These are phyloP conservation scores for Trichoderma sp. DNA, from an alignment of 2,329 filamentous ascomycete species.

Conservation along the genomic window DNA sequence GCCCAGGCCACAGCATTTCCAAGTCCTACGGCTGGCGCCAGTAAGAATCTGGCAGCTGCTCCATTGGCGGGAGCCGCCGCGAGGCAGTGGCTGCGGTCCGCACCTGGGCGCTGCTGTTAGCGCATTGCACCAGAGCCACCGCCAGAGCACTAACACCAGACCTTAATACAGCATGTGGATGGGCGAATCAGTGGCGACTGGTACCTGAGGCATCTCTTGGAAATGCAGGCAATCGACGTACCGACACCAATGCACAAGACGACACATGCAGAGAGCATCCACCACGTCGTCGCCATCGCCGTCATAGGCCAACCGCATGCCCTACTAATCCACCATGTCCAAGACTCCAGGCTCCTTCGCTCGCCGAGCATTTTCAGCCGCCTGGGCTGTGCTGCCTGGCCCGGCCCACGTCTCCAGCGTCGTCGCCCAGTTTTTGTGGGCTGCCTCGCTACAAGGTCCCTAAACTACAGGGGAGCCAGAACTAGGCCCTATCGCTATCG, in stretches of 20 bases:
- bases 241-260: not conserved
- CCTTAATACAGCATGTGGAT: too few relatives aligned
- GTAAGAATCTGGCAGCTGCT: not conserved
- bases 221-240: not conserved
- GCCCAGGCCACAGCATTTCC: not conserved
- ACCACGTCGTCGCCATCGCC: not conserved
- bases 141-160: slow-evolving; percentile 6
- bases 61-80: slow-evolving; percentile 9
- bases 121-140: not conserved
- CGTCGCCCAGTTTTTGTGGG: slow-evolving; percentile 21
- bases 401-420: not conserved
- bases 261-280: not conserved
- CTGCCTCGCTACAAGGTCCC: slow-evolving; percentile 16
- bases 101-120: slow-evolving; percentile 24
- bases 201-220: not conserved
- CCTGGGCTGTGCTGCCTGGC: slow-evolving; percentile 30
- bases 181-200: too few relatives aligned
- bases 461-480: not conserved
- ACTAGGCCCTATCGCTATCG: not conserved
- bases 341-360: slow-evolving; percentile 8
- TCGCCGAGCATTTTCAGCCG: slow-evolving; percentile 23
- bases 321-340: not conserved
- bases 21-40: slow-evolving; percentile 4
- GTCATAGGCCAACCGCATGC: not conserved
- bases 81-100: slow-evolving; percentile 19